phyloP scores from a whole-genome alignment of 305 asterid genomes.

The Fraxinus paxiana region DNA sequence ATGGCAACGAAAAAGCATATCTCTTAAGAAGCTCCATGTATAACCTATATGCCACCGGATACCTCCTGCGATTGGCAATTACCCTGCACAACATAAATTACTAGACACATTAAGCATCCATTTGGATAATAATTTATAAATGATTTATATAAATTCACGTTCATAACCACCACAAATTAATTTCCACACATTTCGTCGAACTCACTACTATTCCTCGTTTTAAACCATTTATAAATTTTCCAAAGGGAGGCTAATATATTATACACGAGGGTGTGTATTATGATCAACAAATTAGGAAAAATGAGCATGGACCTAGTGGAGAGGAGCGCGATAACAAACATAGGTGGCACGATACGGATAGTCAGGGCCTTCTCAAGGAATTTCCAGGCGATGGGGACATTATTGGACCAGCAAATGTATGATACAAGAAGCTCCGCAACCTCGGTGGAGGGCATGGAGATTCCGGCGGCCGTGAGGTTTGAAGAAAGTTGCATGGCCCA shows the following conservation, averaged over 20 bases:
- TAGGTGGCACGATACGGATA: slow-evolving; percentile 61
- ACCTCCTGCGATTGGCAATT: slow-evolving; percentile 58
- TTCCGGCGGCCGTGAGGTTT: slow-evolving; percentile 50
- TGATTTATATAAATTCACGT: background rate
- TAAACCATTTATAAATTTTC: background rate
- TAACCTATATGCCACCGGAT: slow-evolving; percentile 76
- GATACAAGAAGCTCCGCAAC: slow-evolving; percentile 63
- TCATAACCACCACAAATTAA: background rate
- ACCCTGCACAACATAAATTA: slow-evolving; percentile 48
- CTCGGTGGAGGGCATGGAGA: slow-evolving; percentile 64
- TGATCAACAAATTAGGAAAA: background rate
- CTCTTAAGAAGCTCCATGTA: slow-evolving; percentile 77
- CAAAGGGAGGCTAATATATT: background rate
- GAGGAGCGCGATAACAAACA: slow-evolving; percentile 69
- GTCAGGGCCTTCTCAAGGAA: slow-evolving; percentile 70
- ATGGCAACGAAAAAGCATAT: slow-evolving; percentile 68
- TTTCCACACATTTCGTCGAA: background rate
- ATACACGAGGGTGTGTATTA: background rate
- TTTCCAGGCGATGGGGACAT: slow-evolving; percentile 72
- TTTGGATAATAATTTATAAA: background rate
- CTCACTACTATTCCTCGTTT: background rate
- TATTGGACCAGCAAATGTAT: slow-evolving; percentile 73
- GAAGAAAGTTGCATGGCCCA: slow-evolving; percentile 70
- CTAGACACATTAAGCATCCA: background rate
- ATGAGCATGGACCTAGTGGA: slow-evolving; percentile 49